These are phyloP conservation scores for Zygoascus hellenicus DNA, from an alignment of 1,139 yeast species.

Conservation along the genomic window DNA sequence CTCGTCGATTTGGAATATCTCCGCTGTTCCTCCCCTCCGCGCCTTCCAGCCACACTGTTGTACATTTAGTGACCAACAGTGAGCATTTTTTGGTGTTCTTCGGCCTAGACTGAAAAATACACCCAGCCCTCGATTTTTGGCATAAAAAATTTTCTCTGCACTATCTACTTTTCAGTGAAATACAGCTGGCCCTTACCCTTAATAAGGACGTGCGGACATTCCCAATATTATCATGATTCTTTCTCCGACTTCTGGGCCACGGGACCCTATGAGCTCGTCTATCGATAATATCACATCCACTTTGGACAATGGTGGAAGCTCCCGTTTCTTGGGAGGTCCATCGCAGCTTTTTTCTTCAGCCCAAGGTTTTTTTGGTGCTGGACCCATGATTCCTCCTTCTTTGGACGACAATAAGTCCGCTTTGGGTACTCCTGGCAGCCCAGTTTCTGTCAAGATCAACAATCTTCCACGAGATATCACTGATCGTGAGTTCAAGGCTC, in stretches of 20 bases:
- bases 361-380: constrained; percentile 8
- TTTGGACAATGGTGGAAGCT: constrained; percentile 10
- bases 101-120: too few species aligned
- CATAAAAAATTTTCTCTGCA: constrained; percentile 2
- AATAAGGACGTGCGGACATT: constrained; percentile 6
- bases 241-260: constrained; percentile 8
- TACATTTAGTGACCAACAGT: too few species aligned
- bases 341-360: constrained; percentile 9
- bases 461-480: constrained; percentile 72
- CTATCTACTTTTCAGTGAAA: too few species aligned
- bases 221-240: constrained; percentile 9
- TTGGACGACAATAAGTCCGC: constrained; percentile 6
- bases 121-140: constrained; percentile 1
- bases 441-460: constrained; percentile 8
- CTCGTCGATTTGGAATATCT: too few species aligned
- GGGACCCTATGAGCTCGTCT: constrained; percentile 11
- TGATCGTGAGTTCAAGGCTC: constrained; percentile 65
- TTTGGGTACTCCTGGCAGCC: constrained; percentile 5
- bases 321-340: constrained; percentile 8
- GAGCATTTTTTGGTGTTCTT: too few species aligned
- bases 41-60: too few species aligned
- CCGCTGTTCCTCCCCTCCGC: too few species aligned
- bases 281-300: constrained; percentile 12
- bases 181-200: constrained; percentile 6
- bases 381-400: constrained; percentile 9